Evolutionary conservation across 2,329 filamentous ascomycete genomes (phyloP), one percentile per base, ranked within the genome.

Genomic region (Colletotrichum liaoningense): DNA sequence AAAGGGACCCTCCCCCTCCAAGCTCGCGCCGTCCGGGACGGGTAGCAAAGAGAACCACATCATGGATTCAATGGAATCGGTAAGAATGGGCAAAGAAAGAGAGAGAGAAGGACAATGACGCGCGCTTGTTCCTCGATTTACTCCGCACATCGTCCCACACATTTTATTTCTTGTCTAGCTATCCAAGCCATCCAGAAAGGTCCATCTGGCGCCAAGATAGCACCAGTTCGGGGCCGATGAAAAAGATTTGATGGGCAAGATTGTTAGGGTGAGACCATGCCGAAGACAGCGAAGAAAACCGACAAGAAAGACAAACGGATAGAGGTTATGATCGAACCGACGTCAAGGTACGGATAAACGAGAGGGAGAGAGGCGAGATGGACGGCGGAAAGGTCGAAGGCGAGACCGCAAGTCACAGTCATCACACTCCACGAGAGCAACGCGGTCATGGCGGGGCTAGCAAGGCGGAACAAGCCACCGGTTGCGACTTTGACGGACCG

Each of bases 381-480:
- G 24, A n/a, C 9, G 49, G 30, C 9, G 49, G 19, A 22, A 54
- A 69, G 52, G 54, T 33, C 52, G 26, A 57, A 68, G 42, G 42
- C 42, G 42, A 49, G 42, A 49, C 42, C 19, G 5, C 16, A 16
- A 14, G 16, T 19, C 38, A 42, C 38, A 16, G 16, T 12, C 38
- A 38, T 6, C 35, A 42, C 38, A 49, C 42, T 9, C 42, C 69
- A 68, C 58, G 69, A 72, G 67, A 63, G 28, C 60, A 63, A 60
- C 55, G 49, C 62, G 62, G 67, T 62, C 67, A 70, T 55, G 63
- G 71, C 67, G 67, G 59, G 35, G 42, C 19, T n/a, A 49, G 55
- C 57, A n/a, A n/a, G 60, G 56, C 42, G 26, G 38, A 42, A 55
- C 22, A 65, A 65, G 70, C 71, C 55, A 66, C 49, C 49, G 49